phyloP scores from a whole-genome alignment of 2,329 filamentous ascomycete species.

The Diaporthe vaccinii region DNA sequence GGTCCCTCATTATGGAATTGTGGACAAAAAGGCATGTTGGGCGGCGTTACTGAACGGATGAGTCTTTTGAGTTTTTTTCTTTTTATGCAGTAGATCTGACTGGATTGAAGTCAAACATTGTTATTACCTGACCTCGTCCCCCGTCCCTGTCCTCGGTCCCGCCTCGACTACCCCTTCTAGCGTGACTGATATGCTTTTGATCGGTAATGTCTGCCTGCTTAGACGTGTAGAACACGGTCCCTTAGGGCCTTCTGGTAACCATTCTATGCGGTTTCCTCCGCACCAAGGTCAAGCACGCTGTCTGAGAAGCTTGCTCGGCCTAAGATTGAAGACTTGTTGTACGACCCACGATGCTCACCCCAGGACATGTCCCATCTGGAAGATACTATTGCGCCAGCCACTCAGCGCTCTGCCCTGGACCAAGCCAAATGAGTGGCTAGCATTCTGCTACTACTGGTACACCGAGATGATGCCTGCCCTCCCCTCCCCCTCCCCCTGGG shows the following conservation, averaged over 20 bases:
- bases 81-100: slow-evolving; percentile 23
- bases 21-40: slow-evolving; percentile 28
- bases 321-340: background rate
- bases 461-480: background rate
- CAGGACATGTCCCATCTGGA: no score
- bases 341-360: no score
- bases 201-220: no score
- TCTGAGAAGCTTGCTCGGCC: background rate
- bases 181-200: background rate
- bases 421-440: background rate
- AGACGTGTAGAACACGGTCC: no score
- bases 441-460: background rate
- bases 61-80: no score
- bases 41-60: slow-evolving; percentile 6
- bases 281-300: background rate
- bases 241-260: background rate
- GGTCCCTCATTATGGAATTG: slow-evolving; percentile 9
- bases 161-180: background rate
- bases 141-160: background rate
- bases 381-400: no score
- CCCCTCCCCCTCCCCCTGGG: no score
- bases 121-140: background rate
- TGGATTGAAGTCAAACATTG: slow-evolving; percentile 22
- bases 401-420: background rate
- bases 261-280: background rate